Base-by-base conservation (phyloP, 83 land plant species). In the Diphasiastrum complanatum region DNA sequence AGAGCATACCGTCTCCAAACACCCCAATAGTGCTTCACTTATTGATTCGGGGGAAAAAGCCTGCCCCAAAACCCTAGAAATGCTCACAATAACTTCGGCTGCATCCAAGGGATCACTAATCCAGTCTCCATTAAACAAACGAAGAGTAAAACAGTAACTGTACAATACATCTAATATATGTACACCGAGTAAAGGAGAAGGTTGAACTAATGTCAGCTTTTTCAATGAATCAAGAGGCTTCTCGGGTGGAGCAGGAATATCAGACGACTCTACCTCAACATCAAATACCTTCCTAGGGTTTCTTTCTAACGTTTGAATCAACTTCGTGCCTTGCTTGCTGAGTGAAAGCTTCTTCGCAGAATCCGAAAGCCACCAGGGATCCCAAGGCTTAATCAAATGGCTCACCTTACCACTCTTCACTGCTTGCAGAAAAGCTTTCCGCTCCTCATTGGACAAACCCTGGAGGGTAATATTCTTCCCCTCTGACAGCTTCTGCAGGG, bases 51-150 rank as follows among this genome's bases (percentile, higher is more conserved):
- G 97, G 40, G 68, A 67, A 19, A 59, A 68, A 29, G 51, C 66
- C 48, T 78, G 67, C 1, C 86, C 86, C 47, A 91, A 65, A 22
- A 84, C 85, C 38, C 68, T 60, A 20, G 97, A 85, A 40, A 91
- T 30, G 38, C 69, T 79, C 51, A 91, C 63, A 11, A 75, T 56
- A 10, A 72, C 79, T 65, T 51, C 65, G 18, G 86, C 79, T 60
- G 97, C 81, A 61, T 76, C 93, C 11, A 70, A 19, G 0, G 89
- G 67, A 72, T 87, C 85, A 52, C 77, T 67, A 34, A 51, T 68
- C 89, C 93, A 91, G 34, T 91, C 97, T 3, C 97, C 97, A 67
- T 91, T 91, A 54, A 79, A 91, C 10, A 80, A 72, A 0, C 93
- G 78, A 5, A 91, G 83, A 2, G 86, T 84, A 36, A 91, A 91